phyloP scores from a whole-genome alignment of 805 yeast genomes.

The Kregervanrija fluxuum region DNA sequence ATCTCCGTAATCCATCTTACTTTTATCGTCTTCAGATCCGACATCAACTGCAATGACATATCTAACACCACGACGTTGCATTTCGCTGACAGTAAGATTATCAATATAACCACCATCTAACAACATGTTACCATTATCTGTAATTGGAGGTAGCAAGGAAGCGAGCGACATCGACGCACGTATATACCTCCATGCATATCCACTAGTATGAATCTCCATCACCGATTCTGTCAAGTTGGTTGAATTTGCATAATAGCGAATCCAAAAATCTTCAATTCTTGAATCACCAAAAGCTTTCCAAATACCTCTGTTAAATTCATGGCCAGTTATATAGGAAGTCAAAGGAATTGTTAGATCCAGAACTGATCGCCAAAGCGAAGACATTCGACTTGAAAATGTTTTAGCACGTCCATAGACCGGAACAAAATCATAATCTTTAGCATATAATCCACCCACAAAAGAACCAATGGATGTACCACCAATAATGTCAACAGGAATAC shows the following conservation, averaged over 20 bases:
- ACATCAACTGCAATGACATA: slow-evolving; percentile 90
- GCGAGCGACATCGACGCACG: slow-evolving; percentile 97
- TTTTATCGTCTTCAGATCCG: slow-evolving; percentile 87
- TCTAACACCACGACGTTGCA: slow-evolving; percentile 84
- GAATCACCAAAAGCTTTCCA: slow-evolving; percentile 93
- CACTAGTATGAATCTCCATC: slow-evolving; percentile 89
- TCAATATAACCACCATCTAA: slow-evolving; percentile 96
- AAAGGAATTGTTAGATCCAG: slow-evolving; percentile 88
- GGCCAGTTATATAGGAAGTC: slow-evolving; percentile 93
- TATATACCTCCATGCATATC: slow-evolving; percentile 92
- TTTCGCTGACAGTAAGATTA: slow-evolving; percentile 85
- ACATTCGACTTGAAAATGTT: slow-evolving; percentile 73
- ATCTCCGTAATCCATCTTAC: slow-evolving; percentile 89
- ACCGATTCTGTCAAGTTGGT: slow-evolving; percentile 92
- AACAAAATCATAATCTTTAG: slow-evolving; percentile 84
- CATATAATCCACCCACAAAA: slow-evolving; percentile 91
- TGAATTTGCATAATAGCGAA: slow-evolving; percentile 79
- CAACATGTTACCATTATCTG: slow-evolving; percentile 86
- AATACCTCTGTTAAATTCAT: slow-evolving; percentile 93
- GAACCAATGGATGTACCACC: slow-evolving; percentile 98
- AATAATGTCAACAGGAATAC: slow-evolving; percentile 86
- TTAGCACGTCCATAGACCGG: slow-evolving; percentile 88
- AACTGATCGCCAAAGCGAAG: slow-evolving; percentile 78
- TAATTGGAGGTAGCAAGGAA: slow-evolving; percentile 82
- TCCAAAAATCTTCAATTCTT: slow-evolving; percentile 95